Evolutionary conservation across 768 basidiomycete genomes (phyloP).

Genomic region (Hypholoma sublateritium): DNA sequence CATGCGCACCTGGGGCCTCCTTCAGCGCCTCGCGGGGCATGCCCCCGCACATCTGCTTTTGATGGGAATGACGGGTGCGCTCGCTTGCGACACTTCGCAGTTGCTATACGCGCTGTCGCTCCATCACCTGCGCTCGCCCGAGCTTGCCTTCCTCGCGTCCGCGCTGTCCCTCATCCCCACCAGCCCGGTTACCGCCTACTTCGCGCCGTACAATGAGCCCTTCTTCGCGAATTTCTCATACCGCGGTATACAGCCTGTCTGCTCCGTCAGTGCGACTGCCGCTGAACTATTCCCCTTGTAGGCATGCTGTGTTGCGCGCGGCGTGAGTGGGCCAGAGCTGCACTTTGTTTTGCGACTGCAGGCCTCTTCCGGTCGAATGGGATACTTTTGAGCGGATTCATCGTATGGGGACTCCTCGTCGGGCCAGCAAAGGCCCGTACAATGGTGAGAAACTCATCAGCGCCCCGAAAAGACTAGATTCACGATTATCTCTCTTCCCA

Average conservation of each 20-base stretch:
- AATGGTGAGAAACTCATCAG: slow-evolving; percentile 26
- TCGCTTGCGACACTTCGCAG: slow-evolving; percentile 41
- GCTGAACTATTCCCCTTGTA: slow-evolving; percentile 19
- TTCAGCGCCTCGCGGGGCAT: slow-evolving; percentile 16
- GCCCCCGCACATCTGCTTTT: slow-evolving; percentile 29
- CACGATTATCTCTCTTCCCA: slow-evolving; percentile 17
- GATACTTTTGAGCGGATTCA: slow-evolving; percentile 71
- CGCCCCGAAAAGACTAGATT: not conserved
- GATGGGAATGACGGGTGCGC: slow-evolving; percentile 34
- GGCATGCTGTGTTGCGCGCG: slow-evolving; percentile 61
- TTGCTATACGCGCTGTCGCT: slow-evolving; percentile 61
- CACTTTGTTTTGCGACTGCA: slow-evolving; percentile 64
- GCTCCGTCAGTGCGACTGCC: not conserved
- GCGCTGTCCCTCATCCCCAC: slow-evolving; percentile 77
- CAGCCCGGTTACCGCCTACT: slow-evolving; percentile 71
- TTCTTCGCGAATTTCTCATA: slow-evolving; percentile 86
- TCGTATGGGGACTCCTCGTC: slow-evolving; percentile 70
- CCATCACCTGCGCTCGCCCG: slow-evolving; percentile 50
- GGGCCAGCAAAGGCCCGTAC: slow-evolving; percentile 45
- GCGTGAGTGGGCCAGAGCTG: slow-evolving; percentile 51
- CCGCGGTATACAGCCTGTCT: slow-evolving; percentile 41
- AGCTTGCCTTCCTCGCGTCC: slow-evolving; percentile 60
- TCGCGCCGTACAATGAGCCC: slow-evolving; percentile 81
- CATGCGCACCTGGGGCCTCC: slow-evolving; percentile 40
- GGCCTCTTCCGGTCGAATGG: slow-evolving; percentile 77